Conservation (phyloP, 2,329 filamentous ascomycete genomes). For the Claviceps fusiformis region DNA sequence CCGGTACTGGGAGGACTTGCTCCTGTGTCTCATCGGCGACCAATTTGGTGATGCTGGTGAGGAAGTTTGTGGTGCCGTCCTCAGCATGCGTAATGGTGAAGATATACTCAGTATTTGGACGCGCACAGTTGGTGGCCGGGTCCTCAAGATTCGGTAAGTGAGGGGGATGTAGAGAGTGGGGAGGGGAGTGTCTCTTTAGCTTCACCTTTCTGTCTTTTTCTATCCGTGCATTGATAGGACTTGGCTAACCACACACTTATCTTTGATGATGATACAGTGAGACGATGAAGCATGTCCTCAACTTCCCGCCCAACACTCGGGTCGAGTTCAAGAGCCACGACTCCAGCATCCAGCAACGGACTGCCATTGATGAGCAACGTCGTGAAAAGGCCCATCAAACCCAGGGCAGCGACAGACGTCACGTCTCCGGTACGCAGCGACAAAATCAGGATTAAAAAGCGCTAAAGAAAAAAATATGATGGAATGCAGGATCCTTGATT, state of each 20-base stretch:
- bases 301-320: conserved; percentile 75
- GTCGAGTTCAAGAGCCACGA: conserved; percentile 95
- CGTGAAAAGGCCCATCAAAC: conserved; percentile 60
- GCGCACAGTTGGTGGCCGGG: conserved; percentile 78
- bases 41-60: conserved; percentile 87
- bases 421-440: conserved; percentile 17
- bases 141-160: conserved; percentile 84
- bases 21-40: conserved; percentile 83
- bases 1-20: conserved; percentile 89
- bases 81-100: conserved; percentile 89
- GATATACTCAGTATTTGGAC: conserved; percentile 98
- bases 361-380: conserved; percentile 78
- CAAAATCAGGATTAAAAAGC: conserved; percentile 18
- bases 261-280: conserved; percentile 41
- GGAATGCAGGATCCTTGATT: background rate
- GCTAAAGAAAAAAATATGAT: background rate
- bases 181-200: too few relatives aligned
- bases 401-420: conserved; percentile 26
- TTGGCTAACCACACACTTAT: background rate
- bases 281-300: conserved; percentile 81
- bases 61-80: conserved; percentile 86
- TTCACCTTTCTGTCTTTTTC: background rate
- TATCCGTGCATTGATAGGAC: background rate
- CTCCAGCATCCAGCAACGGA: conserved; percentile 84
- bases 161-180: too few relatives aligned